Evolutionary conservation across 257 asterid genomes (phyloP).

Genomic region (Phtheirospermum japonicum): DNA sequence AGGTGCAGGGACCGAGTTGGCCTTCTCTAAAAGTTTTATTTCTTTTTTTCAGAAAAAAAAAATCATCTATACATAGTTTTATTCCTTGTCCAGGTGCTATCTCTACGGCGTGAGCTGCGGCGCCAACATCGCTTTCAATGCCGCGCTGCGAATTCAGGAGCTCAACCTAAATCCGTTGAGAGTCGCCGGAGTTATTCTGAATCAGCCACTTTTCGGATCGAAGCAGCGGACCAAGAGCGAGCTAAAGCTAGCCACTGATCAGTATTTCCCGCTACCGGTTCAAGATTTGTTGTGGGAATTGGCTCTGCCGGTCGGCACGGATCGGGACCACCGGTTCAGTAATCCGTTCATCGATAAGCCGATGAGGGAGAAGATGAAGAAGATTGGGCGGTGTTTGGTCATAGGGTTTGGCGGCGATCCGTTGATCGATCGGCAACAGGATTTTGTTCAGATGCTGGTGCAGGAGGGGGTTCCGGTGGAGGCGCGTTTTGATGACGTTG

Average conservation of each 20-base stretch:
- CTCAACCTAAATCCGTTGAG: slow-evolving; percentile 45
- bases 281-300: slow-evolving; percentile 78
- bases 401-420: slow-evolving; percentile 91
- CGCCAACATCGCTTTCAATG: slow-evolving; percentile 67
- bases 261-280: slow-evolving; percentile 69
- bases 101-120: slow-evolving; percentile 76
- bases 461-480: slow-evolving; percentile 71
- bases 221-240: slow-evolving; percentile 68
- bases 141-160: slow-evolving; percentile 53
- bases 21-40: not conserved
- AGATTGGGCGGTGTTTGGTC: slow-evolving; percentile 65
- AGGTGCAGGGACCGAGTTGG: not conserved
- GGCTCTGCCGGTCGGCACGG: slow-evolving; percentile 70
- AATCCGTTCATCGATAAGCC: slow-evolving; percentile 60
- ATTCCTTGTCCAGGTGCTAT: slow-evolving; percentile 41
- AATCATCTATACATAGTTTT: too few relatives aligned
- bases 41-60: too few relatives aligned
- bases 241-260: slow-evolving; percentile 66
- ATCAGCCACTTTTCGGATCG: slow-evolving; percentile 82
- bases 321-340: slow-evolving; percentile 78
- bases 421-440: slow-evolving; percentile 74
- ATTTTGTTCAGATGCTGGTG: slow-evolving; percentile 72
- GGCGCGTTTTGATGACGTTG: slow-evolving; percentile 86
- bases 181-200: slow-evolving; percentile 57
- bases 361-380: slow-evolving; percentile 45